Evolutionary conservation across 2,329 filamentous ascomycete species (phyloP).

Genomic region (Trichoderma lentiforme): DNA sequence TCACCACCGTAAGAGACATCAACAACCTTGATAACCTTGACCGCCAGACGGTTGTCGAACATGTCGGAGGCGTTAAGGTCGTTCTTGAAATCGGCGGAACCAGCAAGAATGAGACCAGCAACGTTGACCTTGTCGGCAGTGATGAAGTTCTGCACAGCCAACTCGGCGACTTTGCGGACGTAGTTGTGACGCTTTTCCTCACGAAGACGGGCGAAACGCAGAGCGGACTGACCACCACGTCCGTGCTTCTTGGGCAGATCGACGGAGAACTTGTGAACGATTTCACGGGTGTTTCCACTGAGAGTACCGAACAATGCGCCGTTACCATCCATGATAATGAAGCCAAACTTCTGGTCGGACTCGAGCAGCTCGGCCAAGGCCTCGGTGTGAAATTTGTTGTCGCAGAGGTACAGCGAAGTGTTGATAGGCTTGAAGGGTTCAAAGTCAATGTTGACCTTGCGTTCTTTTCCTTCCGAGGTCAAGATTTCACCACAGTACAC

Average conservation of each 20-base stretch:
- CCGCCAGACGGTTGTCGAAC: slow-evolving; percentile 86
- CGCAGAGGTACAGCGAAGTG: slow-evolving; percentile 97
- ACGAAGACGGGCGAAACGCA: slow-evolving; percentile 98
- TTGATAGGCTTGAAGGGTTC: slow-evolving; percentile 99
- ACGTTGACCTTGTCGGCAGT: slow-evolving; percentile 98
- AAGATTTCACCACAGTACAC: slow-evolving; percentile 99
- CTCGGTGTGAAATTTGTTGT: slow-evolving; percentile 99
- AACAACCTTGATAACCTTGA: slow-evolving; percentile 99
- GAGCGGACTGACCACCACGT: slow-evolving; percentile 98
- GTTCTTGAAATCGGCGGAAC: slow-evolving; percentile 99
- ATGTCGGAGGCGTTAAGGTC: slow-evolving; percentile 96
- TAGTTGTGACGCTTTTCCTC: slow-evolving; percentile 99
- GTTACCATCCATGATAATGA: slow-evolving; percentile 99
- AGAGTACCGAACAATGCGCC: slow-evolving; percentile 95
- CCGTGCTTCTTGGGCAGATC: slow-evolving; percentile 99
- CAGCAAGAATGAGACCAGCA: slow-evolving; percentile 88
- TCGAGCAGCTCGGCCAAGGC: slow-evolving; percentile 94
- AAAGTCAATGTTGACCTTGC: slow-evolving; percentile 99
- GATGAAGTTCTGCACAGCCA: slow-evolving; percentile 98
- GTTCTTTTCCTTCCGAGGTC: slow-evolving; percentile 95
- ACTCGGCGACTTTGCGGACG: slow-evolving; percentile 95
- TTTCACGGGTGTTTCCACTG: slow-evolving; percentile 93
- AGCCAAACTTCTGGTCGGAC: slow-evolving; percentile 98
- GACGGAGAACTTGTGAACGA: slow-evolving; percentile 97
- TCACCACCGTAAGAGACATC: slow-evolving; percentile 98